These are phyloP conservation scores for Clarireedia monteithiana DNA, from an alignment of 2,329 filamentous ascomycete genomes.

Conservation along the genomic window DNA sequence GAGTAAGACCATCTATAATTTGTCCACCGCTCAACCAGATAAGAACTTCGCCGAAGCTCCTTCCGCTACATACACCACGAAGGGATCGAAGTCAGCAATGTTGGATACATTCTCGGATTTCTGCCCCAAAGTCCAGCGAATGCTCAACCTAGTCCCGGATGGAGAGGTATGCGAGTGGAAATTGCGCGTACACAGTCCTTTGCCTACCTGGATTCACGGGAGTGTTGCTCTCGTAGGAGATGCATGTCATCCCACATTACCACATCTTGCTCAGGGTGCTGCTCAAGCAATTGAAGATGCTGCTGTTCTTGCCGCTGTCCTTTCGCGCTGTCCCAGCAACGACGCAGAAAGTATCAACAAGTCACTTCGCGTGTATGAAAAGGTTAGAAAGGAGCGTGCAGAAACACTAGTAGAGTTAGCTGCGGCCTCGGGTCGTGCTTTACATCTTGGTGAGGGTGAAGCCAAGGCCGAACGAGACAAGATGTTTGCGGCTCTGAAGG, in stretches of 20 bases:
- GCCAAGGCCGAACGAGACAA: constrained; percentile 51
- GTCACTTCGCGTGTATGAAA: constrained; percentile 46
- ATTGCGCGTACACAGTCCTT: constrained; percentile 48
- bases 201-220: constrained; percentile 51
- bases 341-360: constrained; percentile 35
- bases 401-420: constrained; percentile 43
- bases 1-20: constrained; percentile 57
- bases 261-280: constrained; percentile 60
- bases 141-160: constrained; percentile 53
- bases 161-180: constrained; percentile 59
- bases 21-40: constrained; percentile 56
- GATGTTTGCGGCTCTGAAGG: constrained; percentile 44
- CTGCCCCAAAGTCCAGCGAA: constrained; percentile 48
- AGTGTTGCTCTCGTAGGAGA: constrained; percentile 52
- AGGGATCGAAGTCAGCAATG: constrained; percentile 53
- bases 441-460: constrained; percentile 51
- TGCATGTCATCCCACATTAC: constrained; percentile 60
- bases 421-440: constrained; percentile 41
- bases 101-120: constrained; percentile 54
- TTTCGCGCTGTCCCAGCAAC: constrained; percentile 34
- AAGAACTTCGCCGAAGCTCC: constrained; percentile 50
- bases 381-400: constrained; percentile 47
- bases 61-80: constrained; percentile 54
- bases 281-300: constrained; percentile 63
- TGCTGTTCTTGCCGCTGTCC: constrained; percentile 48